Base-by-base conservation (phyloP, 192 early-diverging fungal genomes). In the Backusella australiensis region DNA sequence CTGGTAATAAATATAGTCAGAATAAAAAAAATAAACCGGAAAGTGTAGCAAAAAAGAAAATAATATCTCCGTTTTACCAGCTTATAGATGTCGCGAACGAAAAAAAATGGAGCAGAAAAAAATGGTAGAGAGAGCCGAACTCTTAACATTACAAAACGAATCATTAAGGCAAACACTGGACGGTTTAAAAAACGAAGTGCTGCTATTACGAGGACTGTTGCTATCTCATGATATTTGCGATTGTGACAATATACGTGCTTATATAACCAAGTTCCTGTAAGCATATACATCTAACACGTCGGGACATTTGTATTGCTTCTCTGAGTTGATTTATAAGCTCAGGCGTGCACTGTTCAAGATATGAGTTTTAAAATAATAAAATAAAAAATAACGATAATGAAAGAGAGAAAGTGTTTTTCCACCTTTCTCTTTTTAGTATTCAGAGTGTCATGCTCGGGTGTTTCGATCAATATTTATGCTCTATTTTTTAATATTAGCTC, bases 161-260 rank as follows among this genome's bases (percentile, higher is more conserved):
- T 52, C 34, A 38, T 34, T 80, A 14, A 44, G 14, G 26, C 9
- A 34, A 8, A 53, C 72, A 21, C 69, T 80, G 17, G 41, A 38
- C 5, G 46, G 67, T 6, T 36, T 80, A 15, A 71, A 75, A 29
- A 56, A 75, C 69, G 73, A 80, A 71, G 69, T 75, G 15, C 36
- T 80, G 15, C 36, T 63, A 39, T 19, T 80, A 29, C 69, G 70
- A 36, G 70, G 72, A 9, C 53, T 75, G 29, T 41, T 80, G 2
- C 34, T 80, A 7, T 69, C 78, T 17, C 74, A 80, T 38, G 73
- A 74, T 15, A 71, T 32, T 1, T 80, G 78, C 35, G 52, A 70
- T 29, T 80, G 78, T 39, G 74, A 76, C 34, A 35, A 69, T 34
- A 65, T 76, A 21, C 29, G 67, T n/a, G 35, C 35, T 7, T 68